Evolutionary conservation across 2,329 filamentous ascomycete genomes (phyloP).

Genomic region (Fusarium napiforme): DNA sequence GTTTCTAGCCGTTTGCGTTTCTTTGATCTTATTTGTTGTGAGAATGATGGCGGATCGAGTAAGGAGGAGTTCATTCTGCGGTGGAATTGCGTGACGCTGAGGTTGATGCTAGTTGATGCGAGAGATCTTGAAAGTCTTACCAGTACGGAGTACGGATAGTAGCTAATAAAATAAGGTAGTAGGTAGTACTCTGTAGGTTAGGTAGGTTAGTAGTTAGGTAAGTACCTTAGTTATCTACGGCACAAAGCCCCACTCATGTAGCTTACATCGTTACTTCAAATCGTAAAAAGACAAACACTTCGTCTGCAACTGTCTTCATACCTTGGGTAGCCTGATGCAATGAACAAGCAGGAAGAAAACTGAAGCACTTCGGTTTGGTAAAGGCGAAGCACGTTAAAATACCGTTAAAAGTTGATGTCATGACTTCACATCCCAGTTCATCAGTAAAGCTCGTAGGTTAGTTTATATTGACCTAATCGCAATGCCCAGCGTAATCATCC

Average conservation of each 20-base stretch:
- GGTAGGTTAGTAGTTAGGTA: too few species aligned
- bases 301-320: neutral
- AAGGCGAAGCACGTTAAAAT: neutral
- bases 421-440: neutral
- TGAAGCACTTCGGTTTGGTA: neutral
- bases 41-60: constrained; percentile 37
- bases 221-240: neutral
- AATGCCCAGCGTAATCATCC: constrained; percentile 30
- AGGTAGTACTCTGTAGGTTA: too few species aligned
- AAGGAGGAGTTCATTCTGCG: constrained; percentile 35
- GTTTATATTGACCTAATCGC: constrained; percentile 38
- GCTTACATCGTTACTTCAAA: neutral
- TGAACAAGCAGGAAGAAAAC: neutral
- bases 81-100: neutral
- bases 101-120: neutral
- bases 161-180: neutral
- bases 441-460: constrained; percentile 21
- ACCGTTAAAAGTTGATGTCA: neutral
- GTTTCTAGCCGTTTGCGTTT: constrained; percentile 38
- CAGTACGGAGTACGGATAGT: too few species aligned
- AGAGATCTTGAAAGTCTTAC: constrained; percentile 6
- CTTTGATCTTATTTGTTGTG: constrained; percentile 18
- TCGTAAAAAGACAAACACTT: neutral
- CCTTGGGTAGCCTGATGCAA: neutral
- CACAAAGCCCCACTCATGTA: constrained; percentile 23